Evolutionary conservation across 2,329 filamentous ascomycete genomes (phyloP), one percentile per base, ranked within the genome.

Genomic region (Aspergillus neotritici): DNA sequence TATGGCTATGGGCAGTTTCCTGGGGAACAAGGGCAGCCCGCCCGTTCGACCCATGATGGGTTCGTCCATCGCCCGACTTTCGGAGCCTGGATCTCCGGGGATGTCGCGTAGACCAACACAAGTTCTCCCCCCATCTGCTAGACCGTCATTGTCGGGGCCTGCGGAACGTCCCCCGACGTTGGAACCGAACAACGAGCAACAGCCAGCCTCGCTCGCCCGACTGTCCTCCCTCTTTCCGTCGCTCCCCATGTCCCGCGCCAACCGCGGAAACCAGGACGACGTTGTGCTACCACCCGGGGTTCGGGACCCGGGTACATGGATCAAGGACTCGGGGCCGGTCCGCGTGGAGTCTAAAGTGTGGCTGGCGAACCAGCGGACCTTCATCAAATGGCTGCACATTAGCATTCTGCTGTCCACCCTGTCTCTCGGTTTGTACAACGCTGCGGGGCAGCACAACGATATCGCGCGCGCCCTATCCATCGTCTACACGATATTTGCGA

Each of bases 341-440:
- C 86, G 89, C 62, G 88, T 98, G 44, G 93, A 98, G 71, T 89
- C 88, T 49, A 98, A 98, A 69, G 91, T 98, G 25, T 98, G 93
- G 91, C 83, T 98, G 44, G 93, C 93, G 42, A 98, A 98, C 67
- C 91, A 98, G 70, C 84, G 93, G 49, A 98, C 93, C 0, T 98
- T 96, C 64, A 84, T 98, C 67, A 97, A 96, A 68, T 98, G 93
- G 93, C 87, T 97, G 72, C 90, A 97, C 65, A 89, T 98, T 58
- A 84, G 82, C 49, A 81, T 98, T 37, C 76, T 98, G 11, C 81
- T 98, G 16, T 90, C 89, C 31, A 83, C 84, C 15, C 70, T 98
- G 25, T 87, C 87, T 0, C 72, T 98, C 10, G 87, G 84, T 15
- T 72, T 98, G 21, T 96, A 91, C 70, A 91, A 94, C 55, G 88